These are phyloP conservation scores for Adiantum capillusveneris DNA, from an alignment of 75 land plant species.

Conservation along the genomic window DNA sequence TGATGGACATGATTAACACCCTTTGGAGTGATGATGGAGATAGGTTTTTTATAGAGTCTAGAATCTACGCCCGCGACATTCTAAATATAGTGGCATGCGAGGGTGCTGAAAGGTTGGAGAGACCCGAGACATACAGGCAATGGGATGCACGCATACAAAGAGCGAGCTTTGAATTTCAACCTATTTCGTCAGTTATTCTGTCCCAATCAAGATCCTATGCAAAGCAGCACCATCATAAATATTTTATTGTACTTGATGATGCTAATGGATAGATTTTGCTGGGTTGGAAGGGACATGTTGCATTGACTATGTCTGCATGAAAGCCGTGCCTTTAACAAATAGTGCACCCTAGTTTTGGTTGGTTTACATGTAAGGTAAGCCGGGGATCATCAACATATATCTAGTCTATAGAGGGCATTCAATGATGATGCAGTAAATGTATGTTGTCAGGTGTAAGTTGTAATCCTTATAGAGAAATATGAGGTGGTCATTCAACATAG, in stretches of 20 bases:
- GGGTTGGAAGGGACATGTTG: constrained; percentile 75
- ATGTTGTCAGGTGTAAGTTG: too few relatives aligned
- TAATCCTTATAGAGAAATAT: too few relatives aligned
- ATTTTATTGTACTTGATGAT: constrained; percentile 49
- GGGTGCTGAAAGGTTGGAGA: neutral
- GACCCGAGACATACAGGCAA: neutral
- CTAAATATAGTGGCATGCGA: neutral
- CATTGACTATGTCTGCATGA: constrained; percentile 54
- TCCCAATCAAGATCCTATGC: constrained; percentile 25
- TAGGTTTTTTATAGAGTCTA: constrained; percentile 45
- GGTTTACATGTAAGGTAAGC: too few relatives aligned
- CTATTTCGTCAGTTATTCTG: constrained; percentile 26
- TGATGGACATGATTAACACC: constrained; percentile 61
- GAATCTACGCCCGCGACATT: constrained; percentile 36
- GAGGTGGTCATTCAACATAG: too few relatives aligned
- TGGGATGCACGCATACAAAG: neutral
- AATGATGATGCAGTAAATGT: too few relatives aligned
- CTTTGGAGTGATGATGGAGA: constrained; percentile 35
- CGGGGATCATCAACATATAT: too few relatives aligned
- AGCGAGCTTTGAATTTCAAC: constrained; percentile 20
- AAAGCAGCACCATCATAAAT: constrained; percentile 36
- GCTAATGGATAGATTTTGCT: constrained; percentile 63
- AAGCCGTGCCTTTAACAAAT: too few relatives aligned
- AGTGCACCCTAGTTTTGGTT: too few relatives aligned
- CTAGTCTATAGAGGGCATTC: too few relatives aligned